Conservation (phyloP, 2,329 filamentous ascomycete species). For the Cercospora zeina region DNA sequence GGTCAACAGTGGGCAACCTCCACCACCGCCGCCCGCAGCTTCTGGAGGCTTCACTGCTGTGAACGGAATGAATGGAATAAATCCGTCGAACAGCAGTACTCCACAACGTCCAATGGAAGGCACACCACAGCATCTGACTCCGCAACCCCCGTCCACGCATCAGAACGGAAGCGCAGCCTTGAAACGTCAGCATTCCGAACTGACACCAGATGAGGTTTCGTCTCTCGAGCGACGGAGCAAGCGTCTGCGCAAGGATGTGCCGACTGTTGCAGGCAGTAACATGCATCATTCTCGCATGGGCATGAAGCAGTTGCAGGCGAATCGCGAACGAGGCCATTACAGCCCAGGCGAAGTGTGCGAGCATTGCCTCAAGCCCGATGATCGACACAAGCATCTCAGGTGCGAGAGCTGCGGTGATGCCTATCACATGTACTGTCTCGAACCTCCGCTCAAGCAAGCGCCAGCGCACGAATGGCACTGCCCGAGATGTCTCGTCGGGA, state of each 20-base stretch:
- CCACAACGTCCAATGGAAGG: constrained; percentile 42
- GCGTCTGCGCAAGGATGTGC: constrained; percentile 78
- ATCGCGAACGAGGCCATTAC: constrained; percentile 58
- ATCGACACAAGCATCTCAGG: constrained; percentile 67
- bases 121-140: constrained; percentile 51
- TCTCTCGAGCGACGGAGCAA: constrained; percentile 73
- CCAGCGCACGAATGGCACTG: constrained; percentile 95
- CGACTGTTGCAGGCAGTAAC: constrained; percentile 91
- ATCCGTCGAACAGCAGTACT: constrained; percentile 31
- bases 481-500: constrained; percentile 88
- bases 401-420: constrained; percentile 92
- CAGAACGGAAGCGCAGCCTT: constrained; percentile 45
- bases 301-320: constrained; percentile 62
- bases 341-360: constrained; percentile 72
- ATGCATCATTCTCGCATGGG: constrained; percentile 92
- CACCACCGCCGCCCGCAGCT: constrained; percentile 26
- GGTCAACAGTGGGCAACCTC: constrained; percentile 56
- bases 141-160: constrained; percentile 30
- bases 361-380: constrained; percentile 77
- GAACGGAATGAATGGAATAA: constrained; percentile 53
- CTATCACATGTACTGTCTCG: constrained; percentile 84
- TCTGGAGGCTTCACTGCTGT: constrained; percentile 57
- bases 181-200: constrained; percentile 67
- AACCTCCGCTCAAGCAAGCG: constrained; percentile 76
- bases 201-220: constrained; percentile 46